Evolutionary conservation across 805 yeast species (phyloP).

Genomic region (Saitoella complicata): DNA sequence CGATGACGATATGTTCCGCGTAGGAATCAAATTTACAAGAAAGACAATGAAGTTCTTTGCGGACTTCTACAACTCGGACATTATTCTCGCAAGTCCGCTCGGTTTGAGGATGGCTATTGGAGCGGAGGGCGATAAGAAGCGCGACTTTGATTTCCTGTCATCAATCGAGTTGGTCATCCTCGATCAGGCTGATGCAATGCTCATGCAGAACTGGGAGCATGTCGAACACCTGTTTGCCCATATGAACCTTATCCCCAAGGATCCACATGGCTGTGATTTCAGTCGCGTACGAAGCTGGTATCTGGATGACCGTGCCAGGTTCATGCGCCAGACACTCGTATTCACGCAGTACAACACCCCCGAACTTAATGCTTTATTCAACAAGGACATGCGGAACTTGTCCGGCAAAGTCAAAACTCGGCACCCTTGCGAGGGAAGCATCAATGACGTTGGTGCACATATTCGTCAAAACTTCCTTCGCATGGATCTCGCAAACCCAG

Average conservation of each 20-base stretch:
- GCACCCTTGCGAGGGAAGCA: slow-evolving; percentile 36
- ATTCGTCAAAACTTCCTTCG: slow-evolving; percentile 44
- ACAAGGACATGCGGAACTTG: slow-evolving; percentile 22
- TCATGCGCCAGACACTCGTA: slow-evolving; percentile 60
- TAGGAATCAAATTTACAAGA: slow-evolving; percentile 83
- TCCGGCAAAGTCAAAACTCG: slow-evolving; percentile 23
- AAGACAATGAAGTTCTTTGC: slow-evolving; percentile 73
- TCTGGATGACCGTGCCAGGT: slow-evolving; percentile 61
- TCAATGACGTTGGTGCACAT: slow-evolving; percentile 49
- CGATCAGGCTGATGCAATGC: slow-evolving; percentile 73
- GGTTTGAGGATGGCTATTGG: slow-evolving; percentile 72
- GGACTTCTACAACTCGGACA: slow-evolving; percentile 68
- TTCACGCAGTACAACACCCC: slow-evolving; percentile 72
- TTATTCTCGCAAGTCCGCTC: slow-evolving; percentile 80
- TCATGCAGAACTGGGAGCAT: slow-evolving; percentile 90
- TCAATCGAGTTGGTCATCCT: slow-evolving; percentile 70
- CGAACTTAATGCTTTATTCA: slow-evolving; percentile 48
- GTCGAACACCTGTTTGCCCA: slow-evolving; percentile 48
- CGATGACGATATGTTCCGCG: slow-evolving; percentile 75
- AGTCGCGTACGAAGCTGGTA: slow-evolving; percentile 85
- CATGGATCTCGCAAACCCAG: slow-evolving; percentile 37
- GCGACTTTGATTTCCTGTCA: slow-evolving; percentile 67
- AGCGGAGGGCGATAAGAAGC: slow-evolving; percentile 34
- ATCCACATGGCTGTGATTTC: slow-evolving; percentile 74
- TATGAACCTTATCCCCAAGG: slow-evolving; percentile 60